phyloP scores from a whole-genome alignment of 176 grass and related monocot genomes.

The Hsuehochloa calcarea region DNA sequence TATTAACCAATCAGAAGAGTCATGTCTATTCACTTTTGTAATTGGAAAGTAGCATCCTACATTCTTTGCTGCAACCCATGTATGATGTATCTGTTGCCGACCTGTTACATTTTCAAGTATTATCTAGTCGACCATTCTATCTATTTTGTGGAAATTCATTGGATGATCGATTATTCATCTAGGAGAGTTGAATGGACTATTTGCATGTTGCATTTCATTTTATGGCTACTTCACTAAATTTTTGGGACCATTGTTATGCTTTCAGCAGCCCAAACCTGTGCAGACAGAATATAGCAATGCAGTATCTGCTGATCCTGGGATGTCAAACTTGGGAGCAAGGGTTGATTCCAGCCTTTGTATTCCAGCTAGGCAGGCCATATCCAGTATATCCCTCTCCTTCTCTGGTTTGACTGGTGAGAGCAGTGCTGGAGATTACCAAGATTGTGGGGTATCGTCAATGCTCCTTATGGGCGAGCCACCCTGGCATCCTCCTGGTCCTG shows the following conservation, averaged over 20 bases:
- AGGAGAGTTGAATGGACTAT: not conserved
- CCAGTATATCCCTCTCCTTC: slow-evolving; percentile 72
- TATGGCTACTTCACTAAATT: slow-evolving; percentile 16
- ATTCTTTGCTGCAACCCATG: not conserved
- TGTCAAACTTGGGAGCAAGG: slow-evolving; percentile 54
- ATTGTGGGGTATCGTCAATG: slow-evolving; percentile 72
- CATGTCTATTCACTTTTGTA: not conserved
- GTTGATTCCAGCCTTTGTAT: slow-evolving; percentile 64
- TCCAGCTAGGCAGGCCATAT: slow-evolving; percentile 63
- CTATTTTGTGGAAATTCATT: not conserved
- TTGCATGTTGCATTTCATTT: not conserved
- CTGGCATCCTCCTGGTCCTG: slow-evolving; percentile 54
- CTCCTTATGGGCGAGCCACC: slow-evolving; percentile 71
- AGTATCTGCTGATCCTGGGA: slow-evolving; percentile 56
- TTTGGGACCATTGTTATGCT: slow-evolving; percentile 5
- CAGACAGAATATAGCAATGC: slow-evolving; percentile 48
- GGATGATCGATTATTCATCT: not conserved
- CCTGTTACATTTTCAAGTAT: not conserved
- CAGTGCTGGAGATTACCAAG: slow-evolving; percentile 79
- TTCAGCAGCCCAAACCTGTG: slow-evolving; percentile 50
- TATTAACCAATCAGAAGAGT: not conserved
- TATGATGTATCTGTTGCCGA: not conserved
- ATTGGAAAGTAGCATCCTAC: not conserved
- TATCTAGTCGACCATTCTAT: not conserved
- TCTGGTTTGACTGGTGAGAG: slow-evolving; percentile 87